Conservation (phyloP, 192 early-diverging fungal genomes). For the Endogone sp. region DNA sequence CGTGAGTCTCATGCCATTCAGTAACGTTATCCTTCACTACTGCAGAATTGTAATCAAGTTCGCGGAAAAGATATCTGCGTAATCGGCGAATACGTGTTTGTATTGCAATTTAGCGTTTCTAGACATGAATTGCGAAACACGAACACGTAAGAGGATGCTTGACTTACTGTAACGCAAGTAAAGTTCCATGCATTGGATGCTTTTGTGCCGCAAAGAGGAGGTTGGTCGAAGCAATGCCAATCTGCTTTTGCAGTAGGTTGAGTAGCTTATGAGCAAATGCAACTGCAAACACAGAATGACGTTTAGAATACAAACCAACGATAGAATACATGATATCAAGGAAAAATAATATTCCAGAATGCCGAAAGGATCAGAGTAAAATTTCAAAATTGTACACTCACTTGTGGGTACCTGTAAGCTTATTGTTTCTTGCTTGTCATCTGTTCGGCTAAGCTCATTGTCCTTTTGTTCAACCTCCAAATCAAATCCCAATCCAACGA, state of each 20-base stretch:
- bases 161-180: constrained; percentile 42
- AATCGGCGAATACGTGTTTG: neutral
- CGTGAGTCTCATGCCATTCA: constrained; percentile 50
- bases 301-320: no score
- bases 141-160: neutral
- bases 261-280: constrained; percentile 50
- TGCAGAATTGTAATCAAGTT: constrained; percentile 49
- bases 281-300: constrained; percentile 25
- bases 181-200: constrained; percentile 52
- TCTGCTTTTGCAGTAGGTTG: constrained; percentile 42
- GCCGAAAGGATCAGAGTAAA: no score
- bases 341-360: no score
- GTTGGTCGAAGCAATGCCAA: constrained; percentile 40
- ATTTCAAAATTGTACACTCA: constrained; percentile 4
- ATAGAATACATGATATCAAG: no score
- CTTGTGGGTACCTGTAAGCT: neutral
- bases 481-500: constrained; percentile 42
- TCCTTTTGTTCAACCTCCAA: constrained; percentile 20
- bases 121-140: neutral
- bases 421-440: neutral
- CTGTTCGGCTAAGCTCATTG: neutral
- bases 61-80: constrained; percentile 53
- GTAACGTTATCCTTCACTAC: constrained; percentile 35
- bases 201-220: constrained; percentile 47
- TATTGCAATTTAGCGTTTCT: neutral